Percentiles rank a stretch among this genome's conserved stretches.
phyloP scores from a whole-genome alignment of 164 flowering plant species.

The Aristolochia contorta region DNA sequence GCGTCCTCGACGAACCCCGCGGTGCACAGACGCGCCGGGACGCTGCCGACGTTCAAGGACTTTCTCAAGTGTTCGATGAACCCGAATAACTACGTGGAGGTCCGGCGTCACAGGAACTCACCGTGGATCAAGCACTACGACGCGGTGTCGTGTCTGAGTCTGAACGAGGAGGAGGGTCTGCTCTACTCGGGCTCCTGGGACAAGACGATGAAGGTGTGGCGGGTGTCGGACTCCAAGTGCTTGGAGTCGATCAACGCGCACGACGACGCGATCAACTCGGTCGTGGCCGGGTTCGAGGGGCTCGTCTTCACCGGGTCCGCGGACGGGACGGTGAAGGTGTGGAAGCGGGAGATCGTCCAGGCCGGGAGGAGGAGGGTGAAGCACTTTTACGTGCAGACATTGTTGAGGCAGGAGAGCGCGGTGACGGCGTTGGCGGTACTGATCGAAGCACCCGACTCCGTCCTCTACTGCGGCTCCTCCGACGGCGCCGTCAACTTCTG shows the following conservation, averaged over 20 bases:
- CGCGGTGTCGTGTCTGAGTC: slow-evolving; percentile 69
- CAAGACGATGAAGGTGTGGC: slow-evolving; percentile 75
- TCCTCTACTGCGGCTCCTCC: slow-evolving; percentile 66
- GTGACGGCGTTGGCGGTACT: slow-evolving; percentile 72
- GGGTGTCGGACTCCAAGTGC: slow-evolving; percentile 59
- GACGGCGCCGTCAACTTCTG: slow-evolving; percentile 80
- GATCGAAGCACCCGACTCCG: slow-evolving; percentile 14
- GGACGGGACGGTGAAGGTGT: slow-evolving; percentile 72
- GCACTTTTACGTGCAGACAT: slow-evolving; percentile 31
- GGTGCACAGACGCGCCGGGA: slow-evolving; percentile 46
- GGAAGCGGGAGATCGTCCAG: slow-evolving; percentile 65
- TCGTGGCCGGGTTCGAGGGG: slow-evolving; percentile 41
- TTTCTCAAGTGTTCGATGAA: slow-evolving; percentile 54
- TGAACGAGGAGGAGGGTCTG: slow-evolving; percentile 43
- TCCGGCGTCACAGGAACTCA: slow-evolving; percentile 30
- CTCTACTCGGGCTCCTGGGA: slow-evolving; percentile 90
- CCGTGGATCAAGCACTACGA: slow-evolving; percentile 82
- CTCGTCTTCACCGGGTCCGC: slow-evolving; percentile 78
- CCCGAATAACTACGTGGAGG: slow-evolving; percentile 66
- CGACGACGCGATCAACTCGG: slow-evolving; percentile 79
- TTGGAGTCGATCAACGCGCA: slow-evolving; percentile 72
- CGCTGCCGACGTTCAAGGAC: slow-evolving; percentile 51
- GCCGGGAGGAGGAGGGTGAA: slow-evolving; percentile 26
- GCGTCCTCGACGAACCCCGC: slow-evolving; percentile 32
- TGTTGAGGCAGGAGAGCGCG: slow-evolving; percentile 59